phyloP scores from a whole-genome alignment of 352 stramenopile genomes.

The Phytophthora vignae region DNA sequence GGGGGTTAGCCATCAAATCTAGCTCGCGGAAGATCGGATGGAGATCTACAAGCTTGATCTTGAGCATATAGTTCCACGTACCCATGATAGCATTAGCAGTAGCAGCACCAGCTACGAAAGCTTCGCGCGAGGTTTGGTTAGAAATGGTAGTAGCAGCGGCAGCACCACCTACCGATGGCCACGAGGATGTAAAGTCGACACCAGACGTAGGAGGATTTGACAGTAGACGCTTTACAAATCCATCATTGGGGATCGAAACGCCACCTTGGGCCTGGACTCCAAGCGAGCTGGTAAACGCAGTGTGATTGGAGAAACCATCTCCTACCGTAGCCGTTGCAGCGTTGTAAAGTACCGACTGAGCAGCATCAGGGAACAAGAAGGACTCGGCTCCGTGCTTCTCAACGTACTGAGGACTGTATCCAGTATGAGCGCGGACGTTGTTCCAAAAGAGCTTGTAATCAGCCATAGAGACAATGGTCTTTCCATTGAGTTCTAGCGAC shows the following conservation, averaged over 20 bases:
- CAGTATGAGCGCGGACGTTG: constrained; percentile 38
- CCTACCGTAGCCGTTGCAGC: too few relatives aligned
- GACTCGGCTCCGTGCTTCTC: constrained; percentile 41
- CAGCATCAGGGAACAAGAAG: constrained; percentile 35
- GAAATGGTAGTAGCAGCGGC: neutral
- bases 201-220: constrained; percentile 17
- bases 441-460: constrained; percentile 39
- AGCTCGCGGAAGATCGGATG: constrained; percentile 11
- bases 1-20: constrained; percentile 14
- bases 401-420: constrained; percentile 27
- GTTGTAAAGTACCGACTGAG: constrained; percentile 2
- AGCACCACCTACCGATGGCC: neutral
- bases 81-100: constrained; percentile 6
- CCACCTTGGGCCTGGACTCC: neutral
- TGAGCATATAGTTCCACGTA: constrained; percentile 16
- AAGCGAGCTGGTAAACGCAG: neutral
- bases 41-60: constrained; percentile 6
- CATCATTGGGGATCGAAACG: constrained; percentile 16
- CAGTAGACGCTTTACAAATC: constrained; percentile 12
- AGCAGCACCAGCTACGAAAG: neutral
- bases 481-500: constrained; percentile 33
- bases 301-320: constrained; percentile 30
- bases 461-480: constrained; percentile 23
- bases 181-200: constrained; percentile 2
- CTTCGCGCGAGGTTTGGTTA: neutral